Evolutionary conservation across 2,329 filamentous ascomycete genomes (phyloP).

Genomic region (Acrocalymma vagum): DNA sequence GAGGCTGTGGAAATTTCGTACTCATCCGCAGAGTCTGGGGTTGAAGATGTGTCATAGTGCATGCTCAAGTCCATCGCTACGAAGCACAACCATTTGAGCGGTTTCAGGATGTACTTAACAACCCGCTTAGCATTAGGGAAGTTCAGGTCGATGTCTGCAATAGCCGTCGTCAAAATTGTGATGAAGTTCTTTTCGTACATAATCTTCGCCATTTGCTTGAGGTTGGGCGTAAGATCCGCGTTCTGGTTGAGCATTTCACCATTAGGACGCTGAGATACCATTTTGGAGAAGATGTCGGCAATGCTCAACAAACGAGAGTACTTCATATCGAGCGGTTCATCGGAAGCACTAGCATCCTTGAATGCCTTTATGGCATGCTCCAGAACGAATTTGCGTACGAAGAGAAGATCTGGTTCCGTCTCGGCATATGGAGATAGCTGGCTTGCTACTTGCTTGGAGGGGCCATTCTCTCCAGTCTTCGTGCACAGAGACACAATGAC

Average conservation of each 20-base stretch:
- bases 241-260: conserved; percentile 48
- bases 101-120: conserved; percentile 94
- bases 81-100: conserved; percentile 85
- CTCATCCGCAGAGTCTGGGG: conserved; percentile 73
- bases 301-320: conserved; percentile 89
- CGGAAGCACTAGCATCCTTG: conserved; percentile 82
- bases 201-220: conserved; percentile 85
- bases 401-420: conserved; percentile 83
- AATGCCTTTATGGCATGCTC: conserved; percentile 93
- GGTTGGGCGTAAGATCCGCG: conserved; percentile 61
- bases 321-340: conserved; percentile 82
- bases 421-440: conserved; percentile 61
- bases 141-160: conserved; percentile 94
- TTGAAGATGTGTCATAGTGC: conserved; percentile 74
- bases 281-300: conserved; percentile 90
- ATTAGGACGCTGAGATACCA: conserved; percentile 71
- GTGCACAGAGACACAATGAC: conserved; percentile 86
- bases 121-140: conserved; percentile 92
- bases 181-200: conserved; percentile 99
- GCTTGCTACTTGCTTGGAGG: conserved; percentile 55
- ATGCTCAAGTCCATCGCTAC: conserved; percentile 88
- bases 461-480: conserved; percentile 81
- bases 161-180: conserved; percentile 84
- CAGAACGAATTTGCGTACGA: conserved; percentile 92
- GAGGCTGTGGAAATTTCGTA: conserved; percentile 94